Evolutionary conservation across 306 rosid genomes (phyloP).

Genomic region (Fragaria ananassa): DNA sequence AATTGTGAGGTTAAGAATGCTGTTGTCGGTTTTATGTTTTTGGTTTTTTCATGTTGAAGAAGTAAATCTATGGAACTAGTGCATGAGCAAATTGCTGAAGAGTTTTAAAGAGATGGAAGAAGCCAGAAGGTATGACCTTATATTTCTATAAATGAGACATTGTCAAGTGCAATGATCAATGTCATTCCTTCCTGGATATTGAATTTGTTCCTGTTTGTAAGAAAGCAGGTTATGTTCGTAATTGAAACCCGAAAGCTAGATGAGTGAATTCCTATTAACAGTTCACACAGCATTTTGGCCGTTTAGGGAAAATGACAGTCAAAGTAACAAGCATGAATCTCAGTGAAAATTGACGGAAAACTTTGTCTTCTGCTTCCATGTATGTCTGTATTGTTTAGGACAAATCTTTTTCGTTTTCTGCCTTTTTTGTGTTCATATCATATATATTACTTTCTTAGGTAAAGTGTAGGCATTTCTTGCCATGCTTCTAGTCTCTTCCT

Average conservation of each 20-base stretch:
- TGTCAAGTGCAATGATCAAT: neutral
- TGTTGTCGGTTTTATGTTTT: neutral
- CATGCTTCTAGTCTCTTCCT: neutral
- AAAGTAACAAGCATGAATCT: neutral
- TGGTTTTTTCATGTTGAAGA: neutral
- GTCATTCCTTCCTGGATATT: neutral
- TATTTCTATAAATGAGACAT: neutral
- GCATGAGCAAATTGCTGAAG: neutral
- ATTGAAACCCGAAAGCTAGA: neutral
- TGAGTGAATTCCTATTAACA: neutral
- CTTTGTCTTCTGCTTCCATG: conserved; percentile 4
- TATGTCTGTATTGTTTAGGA: neutral
- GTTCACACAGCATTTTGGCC: neutral
- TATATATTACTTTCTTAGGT: neutral
- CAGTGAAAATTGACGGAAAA: neutral
- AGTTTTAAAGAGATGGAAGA: conserved; percentile 6
- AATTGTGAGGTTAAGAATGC: neutral
- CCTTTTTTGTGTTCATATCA: conserved; percentile 3
- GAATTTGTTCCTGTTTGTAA: neutral
- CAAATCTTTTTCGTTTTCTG: neutral
- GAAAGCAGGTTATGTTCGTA: neutral
- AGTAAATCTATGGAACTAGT: neutral
- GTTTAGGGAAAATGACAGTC: neutral
- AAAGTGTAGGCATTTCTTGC: neutral
- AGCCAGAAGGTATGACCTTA: neutral